Base-by-base conservation (phyloP, 2,329 filamentous ascomycete species). In the Verticillium isaacii region DNA sequence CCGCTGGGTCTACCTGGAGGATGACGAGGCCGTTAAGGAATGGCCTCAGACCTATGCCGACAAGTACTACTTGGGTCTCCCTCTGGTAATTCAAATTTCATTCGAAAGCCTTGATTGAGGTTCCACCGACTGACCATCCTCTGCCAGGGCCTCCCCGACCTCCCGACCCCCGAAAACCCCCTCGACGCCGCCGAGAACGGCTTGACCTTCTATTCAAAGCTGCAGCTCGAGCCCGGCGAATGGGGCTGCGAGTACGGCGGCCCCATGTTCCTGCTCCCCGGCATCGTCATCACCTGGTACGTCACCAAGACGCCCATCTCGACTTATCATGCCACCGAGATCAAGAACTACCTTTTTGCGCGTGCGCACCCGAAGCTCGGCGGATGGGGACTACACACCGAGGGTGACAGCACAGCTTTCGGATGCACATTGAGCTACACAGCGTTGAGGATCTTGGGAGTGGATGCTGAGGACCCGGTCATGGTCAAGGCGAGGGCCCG, bases 231-330 rank as follows among this genome's bases (percentile, higher is more conserved):
- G 15, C 89, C 92, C 1, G 95, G 95, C 5, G 92, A 97, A 71
- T 99, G 95, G 95, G 95, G 84, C 5, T 98, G 94, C 78, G 95
- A 99, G 74, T 99, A 99, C 78, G 95, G 95, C 60, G 95, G 95
- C 0, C 95, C 95, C 4, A 94, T 97, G 91, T 99, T 99, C 72
- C 84, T 98, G 45, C 81, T 98, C 1, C 92, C 94, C 0, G 92
- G 94, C 55, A 74, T 97, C 25, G 87, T 97, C 64, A 87, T 96
- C 67, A 84, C 90, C 32, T 96, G 92, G 87, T 93, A 96, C 73
- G 90, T 90, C 59, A 98, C 93, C 65, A 88, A 93, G 72, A 97
- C 92, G 59, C 90, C 90, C 4, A 91, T 99, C 62, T 88, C 93
- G 1, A 85, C 87, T 64, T 86, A 90, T 62, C 89, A 93, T 73